Evolutionary conservation across 805 yeast genomes (phyloP).

Genomic region (Starmerella vitae): DNA sequence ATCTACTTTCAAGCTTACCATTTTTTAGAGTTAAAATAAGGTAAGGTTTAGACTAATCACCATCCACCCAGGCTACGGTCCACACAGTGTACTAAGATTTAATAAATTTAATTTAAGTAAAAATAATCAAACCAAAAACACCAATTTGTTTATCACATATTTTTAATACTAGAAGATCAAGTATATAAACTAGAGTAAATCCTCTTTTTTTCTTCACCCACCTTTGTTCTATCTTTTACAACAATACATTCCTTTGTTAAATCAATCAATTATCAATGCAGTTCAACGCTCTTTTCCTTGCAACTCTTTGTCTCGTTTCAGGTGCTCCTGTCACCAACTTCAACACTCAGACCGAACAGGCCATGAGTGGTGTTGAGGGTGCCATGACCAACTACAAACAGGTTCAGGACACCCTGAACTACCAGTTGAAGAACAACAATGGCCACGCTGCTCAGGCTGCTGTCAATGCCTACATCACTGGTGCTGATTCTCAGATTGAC

Average conservation of each 20-base stretch:
- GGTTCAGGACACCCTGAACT: conserved; percentile 16
- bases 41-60: not conserved
- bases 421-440: conserved; percentile 11
- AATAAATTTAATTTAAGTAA: too few species aligned
- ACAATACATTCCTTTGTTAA: conserved; percentile 1
- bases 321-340: conserved; percentile 12
- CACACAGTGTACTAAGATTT: too few species aligned
- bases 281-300: conserved; percentile 15
- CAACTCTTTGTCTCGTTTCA: conserved; percentile 14
- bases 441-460: conserved; percentile 15
- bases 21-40: too few species aligned
- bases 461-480: conserved; percentile 21
- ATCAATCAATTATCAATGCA: conserved; percentile 6
- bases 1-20: conserved; percentile 14
- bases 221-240: not conserved
- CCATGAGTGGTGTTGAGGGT: conserved; percentile 15
- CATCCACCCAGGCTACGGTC: not conserved
- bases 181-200: too few species aligned
- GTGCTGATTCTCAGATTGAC: conserved; percentile 25
- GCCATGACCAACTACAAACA: conserved; percentile 16
- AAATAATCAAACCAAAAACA: too few species aligned
- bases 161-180: too few species aligned
- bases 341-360: conserved; percentile 3
- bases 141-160: too few species aligned
- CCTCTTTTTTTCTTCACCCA: conserved; percentile 1